Evolutionary conservation across 2,329 filamentous ascomycete genomes (phyloP).

Genomic region (Fusarium sp.): DNA sequence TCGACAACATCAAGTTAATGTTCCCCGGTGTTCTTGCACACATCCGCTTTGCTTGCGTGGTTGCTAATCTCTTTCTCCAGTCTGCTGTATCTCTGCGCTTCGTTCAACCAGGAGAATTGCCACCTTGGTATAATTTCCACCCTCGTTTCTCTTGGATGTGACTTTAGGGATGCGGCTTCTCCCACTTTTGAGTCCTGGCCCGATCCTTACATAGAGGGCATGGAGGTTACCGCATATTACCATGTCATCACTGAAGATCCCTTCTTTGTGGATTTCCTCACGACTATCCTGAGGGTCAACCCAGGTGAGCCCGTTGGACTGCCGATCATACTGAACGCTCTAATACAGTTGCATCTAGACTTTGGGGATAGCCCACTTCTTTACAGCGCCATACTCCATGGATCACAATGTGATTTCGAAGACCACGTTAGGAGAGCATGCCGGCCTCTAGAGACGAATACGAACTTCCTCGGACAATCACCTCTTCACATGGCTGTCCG

Average conservation of each 20-base stretch:
- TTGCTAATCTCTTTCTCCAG: neutral
- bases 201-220: neutral
- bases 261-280: neutral
- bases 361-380: slow-evolving; percentile 4
- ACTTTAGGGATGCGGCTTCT: neutral
- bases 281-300: fast-evolving
- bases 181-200: slow-evolving; percentile 3
- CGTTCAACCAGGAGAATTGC: neutral
- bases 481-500: neutral
- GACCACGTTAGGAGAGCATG: neutral
- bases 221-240: too few species aligned
- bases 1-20: neutral
- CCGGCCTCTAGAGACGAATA: neutral
- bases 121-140: neutral
- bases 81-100: neutral
- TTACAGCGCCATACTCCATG: neutral
- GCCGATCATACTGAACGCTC: neutral
- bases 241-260: neutral
- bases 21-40: too few species aligned
- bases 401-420: neutral
- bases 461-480: slow-evolving; percentile 16
- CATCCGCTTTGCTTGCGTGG: too few species aligned
- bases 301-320: neutral
- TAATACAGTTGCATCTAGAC: neutral
- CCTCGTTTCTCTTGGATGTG: neutral